Conservation (phyloP, 768 basidiomycete species). For the Lentinus tigrinus region DNA sequence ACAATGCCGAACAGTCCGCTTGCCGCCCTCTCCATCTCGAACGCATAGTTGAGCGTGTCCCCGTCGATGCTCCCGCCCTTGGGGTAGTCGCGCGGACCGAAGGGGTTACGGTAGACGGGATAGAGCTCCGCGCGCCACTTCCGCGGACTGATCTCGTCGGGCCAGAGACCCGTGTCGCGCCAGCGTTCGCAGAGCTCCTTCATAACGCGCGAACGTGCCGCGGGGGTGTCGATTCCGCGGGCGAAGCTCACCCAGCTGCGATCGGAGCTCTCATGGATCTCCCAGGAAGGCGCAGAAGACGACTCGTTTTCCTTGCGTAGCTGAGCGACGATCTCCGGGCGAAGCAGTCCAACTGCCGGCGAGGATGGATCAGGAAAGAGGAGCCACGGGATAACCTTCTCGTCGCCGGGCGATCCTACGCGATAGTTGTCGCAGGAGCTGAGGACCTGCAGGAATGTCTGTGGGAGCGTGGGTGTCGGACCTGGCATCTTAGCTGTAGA, state of each 20-base stretch:
- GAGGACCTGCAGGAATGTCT: conserved; percentile 59
- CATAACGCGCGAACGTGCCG: conserved; percentile 60
- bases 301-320: conserved; percentile 49
- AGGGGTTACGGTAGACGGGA: conserved; percentile 69
- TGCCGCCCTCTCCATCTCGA: conserved; percentile 88
- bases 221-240: conserved; percentile 49
- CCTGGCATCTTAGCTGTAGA: conserved; percentile 4
- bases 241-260: conserved; percentile 45
- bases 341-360: conserved; percentile 60
- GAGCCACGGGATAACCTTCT: conserved; percentile 54
- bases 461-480: conserved; percentile 9
- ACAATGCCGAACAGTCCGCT: conserved; percentile 86
- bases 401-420: conserved; percentile 31
- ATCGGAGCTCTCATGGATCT: conserved; percentile 14
- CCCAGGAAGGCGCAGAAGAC: conserved; percentile 41
- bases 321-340: conserved; percentile 53
- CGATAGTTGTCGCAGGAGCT: conserved; percentile 72
- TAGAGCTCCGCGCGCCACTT: conserved; percentile 91
- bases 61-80: conserved; percentile 14
- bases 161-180: conserved; percentile 63
- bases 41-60: conserved; percentile 58
- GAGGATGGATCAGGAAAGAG: conserved; percentile 50
- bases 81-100: conserved; percentile 50
- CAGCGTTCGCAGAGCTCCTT: conserved; percentile 70
- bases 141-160: conserved; percentile 63